phyloP scores from a whole-genome alignment of 2,329 filamentous ascomycete genomes.

The Colletotrichum horii region DNA sequence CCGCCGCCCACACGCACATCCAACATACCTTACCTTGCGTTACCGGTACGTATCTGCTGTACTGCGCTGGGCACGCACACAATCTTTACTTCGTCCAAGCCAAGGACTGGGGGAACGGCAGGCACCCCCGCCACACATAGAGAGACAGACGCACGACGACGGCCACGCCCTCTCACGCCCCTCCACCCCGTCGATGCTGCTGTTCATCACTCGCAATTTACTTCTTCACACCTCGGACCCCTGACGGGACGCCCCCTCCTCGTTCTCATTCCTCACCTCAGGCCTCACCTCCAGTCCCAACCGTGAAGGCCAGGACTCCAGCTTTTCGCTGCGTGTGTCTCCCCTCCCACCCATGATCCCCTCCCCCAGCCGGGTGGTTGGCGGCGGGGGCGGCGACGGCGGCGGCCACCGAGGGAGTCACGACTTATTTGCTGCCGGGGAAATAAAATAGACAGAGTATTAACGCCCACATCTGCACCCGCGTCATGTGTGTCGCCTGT shows the following conservation, averaged over 20 bases:
- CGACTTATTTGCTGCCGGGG: background rate
- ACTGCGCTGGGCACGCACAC: background rate
- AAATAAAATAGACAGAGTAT: background rate
- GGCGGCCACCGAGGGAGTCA: background rate
- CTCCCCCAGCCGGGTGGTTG: constrained; percentile 1
- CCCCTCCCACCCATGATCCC: constrained; percentile 2
- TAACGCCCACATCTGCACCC: background rate
- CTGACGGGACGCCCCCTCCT: constrained; percentile 2
- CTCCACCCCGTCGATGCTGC: background rate
- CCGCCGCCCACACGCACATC: constrained; percentile 1
- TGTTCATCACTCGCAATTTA: background rate
- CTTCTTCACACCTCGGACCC: background rate
- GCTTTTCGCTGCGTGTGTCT: background rate
- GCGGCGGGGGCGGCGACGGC: background rate
- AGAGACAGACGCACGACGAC: constrained; percentile 6
- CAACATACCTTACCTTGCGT: background rate
- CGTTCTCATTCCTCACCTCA: background rate
- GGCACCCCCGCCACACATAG: constrained; percentile 10
- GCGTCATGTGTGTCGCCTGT: constrained; percentile 1
- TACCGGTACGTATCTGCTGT: constrained; percentile 3
- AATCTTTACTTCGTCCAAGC: constrained; percentile 20
- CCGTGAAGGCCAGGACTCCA: constrained; percentile 4
- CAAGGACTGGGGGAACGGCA: constrained; percentile 18
- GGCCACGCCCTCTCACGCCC: constrained; percentile 2
- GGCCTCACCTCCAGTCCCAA: background rate